Evolutionary conservation across 1,139 yeast species (phyloP).

Genomic region (Candida anutae): DNA sequence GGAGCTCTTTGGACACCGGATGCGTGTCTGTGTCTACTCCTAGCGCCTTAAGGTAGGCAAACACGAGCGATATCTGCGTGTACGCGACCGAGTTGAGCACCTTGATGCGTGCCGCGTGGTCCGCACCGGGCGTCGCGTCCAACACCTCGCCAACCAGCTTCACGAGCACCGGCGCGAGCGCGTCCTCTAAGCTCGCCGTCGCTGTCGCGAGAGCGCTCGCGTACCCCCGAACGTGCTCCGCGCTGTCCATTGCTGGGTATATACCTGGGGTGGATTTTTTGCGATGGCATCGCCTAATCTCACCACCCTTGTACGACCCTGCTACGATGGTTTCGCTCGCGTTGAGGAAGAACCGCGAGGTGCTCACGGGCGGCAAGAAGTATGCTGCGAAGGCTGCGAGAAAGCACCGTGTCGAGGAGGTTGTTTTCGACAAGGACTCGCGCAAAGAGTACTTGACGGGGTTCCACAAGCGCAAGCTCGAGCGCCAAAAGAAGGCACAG

Average conservation of each 20-base stretch:
- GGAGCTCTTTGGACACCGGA: constrained; percentile 63
- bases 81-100: constrained; percentile 36
- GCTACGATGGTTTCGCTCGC: constrained; percentile 16
- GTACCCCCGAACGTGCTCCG: constrained; percentile 24
- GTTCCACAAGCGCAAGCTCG: constrained; percentile 86
- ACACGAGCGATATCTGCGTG: constrained; percentile 37
- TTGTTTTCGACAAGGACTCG: constrained; percentile 67
- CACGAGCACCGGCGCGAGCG: constrained; percentile 27
- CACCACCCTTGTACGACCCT: constrained; percentile 25
- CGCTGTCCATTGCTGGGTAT: constrained; percentile 46
- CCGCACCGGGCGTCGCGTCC: constrained; percentile 12
- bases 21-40: constrained; percentile 55
- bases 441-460: constrained; percentile 84
- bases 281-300: constrained; percentile 16
- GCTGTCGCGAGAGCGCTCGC: constrained; percentile 22
- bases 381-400: constrained; percentile 62
- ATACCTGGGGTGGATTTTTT: constrained; percentile 5
- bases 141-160: constrained; percentile 27
- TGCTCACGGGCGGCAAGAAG: constrained; percentile 80
- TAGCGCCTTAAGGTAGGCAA: constrained; percentile 50
- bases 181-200: constrained; percentile 20
- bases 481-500: constrained; percentile 80
- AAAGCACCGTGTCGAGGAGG: constrained; percentile 69
- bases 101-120: constrained; percentile 30
- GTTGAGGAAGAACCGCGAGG: constrained; percentile 57